Evolutionary conservation across 148 eudicot species (phyloP).

Genomic region (Camellia lanceoleosa): DNA sequence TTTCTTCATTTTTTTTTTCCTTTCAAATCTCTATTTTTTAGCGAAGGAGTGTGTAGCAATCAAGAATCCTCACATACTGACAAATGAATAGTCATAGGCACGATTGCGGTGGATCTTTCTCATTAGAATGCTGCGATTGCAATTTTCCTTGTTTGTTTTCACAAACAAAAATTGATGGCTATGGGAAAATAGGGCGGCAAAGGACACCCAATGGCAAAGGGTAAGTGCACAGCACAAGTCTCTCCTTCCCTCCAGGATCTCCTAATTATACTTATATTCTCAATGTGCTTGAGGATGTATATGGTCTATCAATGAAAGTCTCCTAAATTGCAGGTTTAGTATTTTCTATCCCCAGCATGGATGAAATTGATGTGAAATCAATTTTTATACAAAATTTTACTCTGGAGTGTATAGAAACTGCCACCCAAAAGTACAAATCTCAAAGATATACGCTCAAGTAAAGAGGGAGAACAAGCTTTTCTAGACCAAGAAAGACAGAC

Average conservation of each 20-base stretch:
- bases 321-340: constrained; percentile 37
- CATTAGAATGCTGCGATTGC: constrained; percentile 16
- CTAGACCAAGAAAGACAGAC: too few species aligned
- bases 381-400: constrained; percentile 40
- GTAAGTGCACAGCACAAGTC: constrained; percentile 27
- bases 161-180: constrained; percentile 22
- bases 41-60: constrained; percentile 30
- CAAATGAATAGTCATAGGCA: constrained; percentile 23
- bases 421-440: constrained; percentile 40
- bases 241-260: constrained; percentile 1
- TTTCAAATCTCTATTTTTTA: constrained; percentile 15
- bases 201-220: constrained; percentile 25
- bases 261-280: background rate
- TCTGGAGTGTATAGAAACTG: constrained; percentile 38
- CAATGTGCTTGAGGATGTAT: too few species aligned
- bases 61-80: constrained; percentile 20
- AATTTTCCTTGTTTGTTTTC: constrained; percentile 20
- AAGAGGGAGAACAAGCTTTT: too few species aligned
- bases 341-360: constrained; percentile 42
- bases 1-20: background rate
- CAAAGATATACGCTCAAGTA: too few species aligned
- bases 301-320: background rate
- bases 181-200: constrained; percentile 8
- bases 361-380: constrained; percentile 27
- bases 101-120: constrained; percentile 23